Conservation (phyloP, 2,329 filamentous ascomycete genomes). For the Dothistroma septosporum region DNA sequence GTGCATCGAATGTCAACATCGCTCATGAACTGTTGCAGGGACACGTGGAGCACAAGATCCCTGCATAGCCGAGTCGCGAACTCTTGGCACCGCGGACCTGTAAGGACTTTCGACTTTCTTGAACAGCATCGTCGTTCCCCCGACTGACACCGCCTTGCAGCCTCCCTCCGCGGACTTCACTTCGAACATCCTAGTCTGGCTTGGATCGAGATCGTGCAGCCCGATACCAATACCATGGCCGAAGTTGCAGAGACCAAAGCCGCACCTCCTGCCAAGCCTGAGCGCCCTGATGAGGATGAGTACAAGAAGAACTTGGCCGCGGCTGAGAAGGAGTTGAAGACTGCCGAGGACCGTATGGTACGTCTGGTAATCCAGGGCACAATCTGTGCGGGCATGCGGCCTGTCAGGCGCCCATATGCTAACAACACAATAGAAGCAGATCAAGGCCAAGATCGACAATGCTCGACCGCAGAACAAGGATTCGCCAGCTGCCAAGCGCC, state of each 20-base stretch:
- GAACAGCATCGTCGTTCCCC: background rate
- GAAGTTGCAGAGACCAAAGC: conserved; percentile 20
- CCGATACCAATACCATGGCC: conserved; percentile 25
- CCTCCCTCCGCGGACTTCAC: background rate
- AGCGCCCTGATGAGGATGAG: conserved; percentile 79
- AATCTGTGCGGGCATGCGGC: conserved; percentile 4
- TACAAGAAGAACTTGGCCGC: conserved; percentile 76
- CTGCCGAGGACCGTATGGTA: conserved; percentile 61
- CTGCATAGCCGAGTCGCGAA: background rate
- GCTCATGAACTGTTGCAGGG: background rate
- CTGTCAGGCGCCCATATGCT: conserved; percentile 10
- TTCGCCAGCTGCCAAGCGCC: conserved; percentile 74
- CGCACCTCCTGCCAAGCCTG: conserved; percentile 56
- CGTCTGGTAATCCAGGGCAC: too few species aligned
- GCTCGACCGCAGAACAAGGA: conserved; percentile 78
- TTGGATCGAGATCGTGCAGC: background rate
- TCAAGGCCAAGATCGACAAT: conserved; percentile 83
- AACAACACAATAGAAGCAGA: conserved; percentile 60
- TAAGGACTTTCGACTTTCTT: background rate
- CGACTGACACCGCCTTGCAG: background rate
- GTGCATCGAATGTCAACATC: background rate
- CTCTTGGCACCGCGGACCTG: background rate
- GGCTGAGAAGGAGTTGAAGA: conserved; percentile 82
- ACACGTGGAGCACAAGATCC: background rate
- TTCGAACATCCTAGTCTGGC: background rate